A percentile compares a stretch with the other conserved stretches of the same genome.
Conservation (phyloP, 2,329 filamentous ascomycete genomes). For the Trichophyton rubrum region DNA sequence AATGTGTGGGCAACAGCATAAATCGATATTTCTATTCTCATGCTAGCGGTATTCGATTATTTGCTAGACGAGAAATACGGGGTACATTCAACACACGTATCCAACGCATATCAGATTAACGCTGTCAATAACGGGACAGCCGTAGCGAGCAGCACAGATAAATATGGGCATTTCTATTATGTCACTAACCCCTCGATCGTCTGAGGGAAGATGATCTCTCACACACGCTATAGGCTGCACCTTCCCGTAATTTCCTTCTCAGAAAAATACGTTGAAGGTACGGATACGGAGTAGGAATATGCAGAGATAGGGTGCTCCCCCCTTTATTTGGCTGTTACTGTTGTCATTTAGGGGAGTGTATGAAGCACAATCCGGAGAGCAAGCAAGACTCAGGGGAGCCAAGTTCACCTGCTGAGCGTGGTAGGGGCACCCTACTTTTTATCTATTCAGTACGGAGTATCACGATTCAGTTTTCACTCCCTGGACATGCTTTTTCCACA, state of each 20-base stretch:
- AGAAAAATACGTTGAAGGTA: background rate
- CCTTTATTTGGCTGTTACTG: too few relatives aligned
- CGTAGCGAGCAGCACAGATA: background rate
- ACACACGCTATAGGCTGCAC: background rate
- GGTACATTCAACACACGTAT: background rate
- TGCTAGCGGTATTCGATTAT: background rate
- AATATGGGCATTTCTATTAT: background rate
- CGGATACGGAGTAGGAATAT: background rate
- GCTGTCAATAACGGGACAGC: background rate
- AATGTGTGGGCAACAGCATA: background rate
- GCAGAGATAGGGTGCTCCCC: background rate
- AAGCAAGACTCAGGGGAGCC: background rate
- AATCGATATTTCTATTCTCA: background rate
- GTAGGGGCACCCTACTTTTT: background rate
- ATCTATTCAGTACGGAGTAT: background rate
- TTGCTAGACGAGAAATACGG: background rate
- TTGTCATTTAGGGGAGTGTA: too few relatives aligned
- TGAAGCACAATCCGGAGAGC: background rate
- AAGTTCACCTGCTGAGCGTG: background rate
- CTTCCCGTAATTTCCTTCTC: background rate
- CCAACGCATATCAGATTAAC: background rate
- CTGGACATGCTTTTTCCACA: background rate
- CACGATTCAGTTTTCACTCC: background rate
- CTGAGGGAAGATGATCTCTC: background rate
- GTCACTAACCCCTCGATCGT: conserved; percentile 1